These are phyloP conservation scores for Phialophora chinensis DNA, from an alignment of 2,329 filamentous ascomycete genomes.

Conservation along the genomic window DNA sequence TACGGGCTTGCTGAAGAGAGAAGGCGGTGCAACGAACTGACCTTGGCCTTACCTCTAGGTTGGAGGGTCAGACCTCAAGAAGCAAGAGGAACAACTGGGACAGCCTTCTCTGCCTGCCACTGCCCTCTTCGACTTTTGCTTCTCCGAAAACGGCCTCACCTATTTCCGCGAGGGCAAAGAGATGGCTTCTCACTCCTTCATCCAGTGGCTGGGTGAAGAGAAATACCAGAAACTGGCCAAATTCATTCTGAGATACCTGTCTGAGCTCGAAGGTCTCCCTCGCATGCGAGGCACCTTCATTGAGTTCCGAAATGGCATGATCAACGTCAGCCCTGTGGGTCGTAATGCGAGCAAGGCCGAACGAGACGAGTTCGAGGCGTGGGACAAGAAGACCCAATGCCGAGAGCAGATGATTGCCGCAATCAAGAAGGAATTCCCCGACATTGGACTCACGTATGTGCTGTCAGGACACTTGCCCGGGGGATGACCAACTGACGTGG, in stretches of 20 bases:
- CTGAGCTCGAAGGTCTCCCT: constrained; percentile 63
- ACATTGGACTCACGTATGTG: constrained; percentile 81
- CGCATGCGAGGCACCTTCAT: constrained; percentile 71
- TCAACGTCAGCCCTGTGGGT: constrained; percentile 68
- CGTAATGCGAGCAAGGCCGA: constrained; percentile 83
- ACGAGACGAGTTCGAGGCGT: constrained; percentile 80
- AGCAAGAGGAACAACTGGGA: constrained; percentile 96
- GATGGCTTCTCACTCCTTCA: constrained; percentile 83
- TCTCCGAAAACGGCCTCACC: constrained; percentile 93
- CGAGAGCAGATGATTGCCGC: constrained; percentile 76
- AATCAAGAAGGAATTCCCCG: constrained; percentile 79
- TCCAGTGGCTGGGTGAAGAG: constrained; percentile 86
- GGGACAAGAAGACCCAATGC: constrained; percentile 78
- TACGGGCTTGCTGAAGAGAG: background rate
- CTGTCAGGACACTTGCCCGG: background rate
- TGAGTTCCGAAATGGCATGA: constrained; percentile 70
- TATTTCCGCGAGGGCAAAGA: constrained; percentile 82
- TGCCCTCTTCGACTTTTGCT: constrained; percentile 94
- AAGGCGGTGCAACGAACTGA: constrained; percentile 14
- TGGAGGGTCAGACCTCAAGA: constrained; percentile 86
- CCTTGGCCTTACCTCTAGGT: constrained; percentile 52
- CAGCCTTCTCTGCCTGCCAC: constrained; percentile 71
- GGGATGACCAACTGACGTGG: constrained; percentile 7
- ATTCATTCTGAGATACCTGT: constrained; percentile 66
- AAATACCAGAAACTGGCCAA: constrained; percentile 68